These are phyloP conservation scores for Hypoxylon sp. DNA, from an alignment of 2,329 filamentous ascomycete genomes.

Conservation along the genomic window DNA sequence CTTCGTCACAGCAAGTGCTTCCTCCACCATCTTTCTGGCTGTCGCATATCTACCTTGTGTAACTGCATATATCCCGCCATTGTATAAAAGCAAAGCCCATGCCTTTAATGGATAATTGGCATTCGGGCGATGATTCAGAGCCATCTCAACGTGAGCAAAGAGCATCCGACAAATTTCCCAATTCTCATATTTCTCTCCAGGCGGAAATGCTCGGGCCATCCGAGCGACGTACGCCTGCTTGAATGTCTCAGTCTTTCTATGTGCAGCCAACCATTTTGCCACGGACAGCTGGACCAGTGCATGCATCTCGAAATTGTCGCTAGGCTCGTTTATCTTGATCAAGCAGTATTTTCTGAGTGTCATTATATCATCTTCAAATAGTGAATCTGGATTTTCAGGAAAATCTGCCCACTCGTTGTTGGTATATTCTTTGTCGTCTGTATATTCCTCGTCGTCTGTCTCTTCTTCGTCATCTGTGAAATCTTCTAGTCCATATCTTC, in stretches of 20 bases:
- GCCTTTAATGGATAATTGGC: background rate
- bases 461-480: background rate
- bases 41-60: background rate
- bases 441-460: background rate
- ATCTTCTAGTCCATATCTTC: background rate
- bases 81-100: background rate
- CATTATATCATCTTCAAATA: background rate
- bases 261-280: background rate
- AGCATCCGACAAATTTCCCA: background rate
- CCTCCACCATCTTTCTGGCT: background rate
- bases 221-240: background rate
- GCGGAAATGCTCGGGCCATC: background rate
- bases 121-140: background rate
- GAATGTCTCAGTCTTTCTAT: background rate
- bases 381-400: background rate
- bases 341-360: conserved; percentile 1
- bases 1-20: background rate
- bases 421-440: background rate
- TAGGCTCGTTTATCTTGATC: background rate
- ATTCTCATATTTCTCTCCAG: background rate
- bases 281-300: background rate
- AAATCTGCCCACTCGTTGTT: background rate
- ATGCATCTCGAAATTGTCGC: background rate
- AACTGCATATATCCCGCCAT: background rate
- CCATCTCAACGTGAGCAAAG: background rate